Base-by-base conservation (phyloP, 116 monocot genomes). In the Iris pallida region DNA sequence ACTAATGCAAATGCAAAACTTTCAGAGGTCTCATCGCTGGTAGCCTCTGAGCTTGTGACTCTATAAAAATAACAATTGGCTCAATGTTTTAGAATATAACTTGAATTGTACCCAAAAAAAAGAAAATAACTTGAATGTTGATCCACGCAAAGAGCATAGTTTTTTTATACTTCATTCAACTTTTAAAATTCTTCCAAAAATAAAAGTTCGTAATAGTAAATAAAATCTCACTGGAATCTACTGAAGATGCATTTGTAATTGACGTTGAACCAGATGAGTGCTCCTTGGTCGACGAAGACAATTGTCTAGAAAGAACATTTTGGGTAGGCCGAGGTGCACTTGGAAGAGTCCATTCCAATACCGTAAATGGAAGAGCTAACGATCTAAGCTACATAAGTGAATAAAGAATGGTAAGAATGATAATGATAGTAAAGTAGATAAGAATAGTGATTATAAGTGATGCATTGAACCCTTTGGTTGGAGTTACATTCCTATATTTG, bases 291-390 rank as follows among this genome's bases (percentile, higher is more conserved):
- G 79, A n/a, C n/a, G n/a, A 64, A 71, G 83, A 76, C 16, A 77
- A 66, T 51, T 93, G 85, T 46, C 44, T 83, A 59, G 97, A 75
- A 74, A 86, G 74, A 60, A 63, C 81, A 73, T 83, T 81, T 67
- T 87, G 90, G 73, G 41, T 61, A 64, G 98, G 93, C 20, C 93
- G 79, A 71, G 98, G 88, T 66, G 79, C 88, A 77, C 77, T 58
- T 65, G 98, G 98, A 53, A 98, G 93, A 62, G 98, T 98, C 98
- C 98, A 98, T 72, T 98, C 98, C 77, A 98, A 69, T 60, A 98
- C 98, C 8, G 98, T 88, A 84, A 98, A 98, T 63, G 93, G 98
- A 81, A 98, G 93, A 69, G 98, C 90, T 81, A 98, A 88, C 16
- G 98, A 98, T 79, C 98, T 90, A 76, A 98, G 86, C 98, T 98